Base-by-base conservation (phyloP, 345 rosid species). In the Citrus reticulata region DNA sequence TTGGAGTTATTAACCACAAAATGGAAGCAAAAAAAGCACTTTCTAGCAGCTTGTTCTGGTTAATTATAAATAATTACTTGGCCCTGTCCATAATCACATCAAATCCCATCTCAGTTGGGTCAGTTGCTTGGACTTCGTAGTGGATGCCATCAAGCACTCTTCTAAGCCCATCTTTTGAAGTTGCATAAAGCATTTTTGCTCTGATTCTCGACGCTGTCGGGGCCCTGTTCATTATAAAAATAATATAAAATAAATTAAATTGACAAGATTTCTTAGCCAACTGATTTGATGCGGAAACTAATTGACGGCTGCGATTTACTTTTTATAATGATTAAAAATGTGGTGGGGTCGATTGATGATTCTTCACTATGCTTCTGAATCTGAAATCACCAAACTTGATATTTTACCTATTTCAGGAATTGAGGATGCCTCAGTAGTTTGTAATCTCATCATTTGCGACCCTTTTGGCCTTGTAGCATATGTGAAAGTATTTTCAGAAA, bases 91-190 rank as follows among this genome's bases (percentile, higher is more conserved):
- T 82, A 35, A 95, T 95, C 69, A 95, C 84, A 87, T 95, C 98
- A 67, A 95, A 89, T 10, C 96, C 99, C 99, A 95, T 95, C 90
- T 93, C 99, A 0, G 97, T 86, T 7, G 95, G 93, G 81, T 95
- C 99, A 6, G 99, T 95, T 46, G 99, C 99, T 81, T 95, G 99
- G 30, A 95, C 86, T 79, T 95, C 98, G 81, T 95, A 95, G 79
- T 90, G 94, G 81, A 95, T 87, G 11, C 99, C 99, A 32, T 95
- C 99, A 19, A 95, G 86, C 42, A 88, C 97, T 81, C 97, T 90
- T 81, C 98, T 90, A 74, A 95, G 77, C 27, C 95, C 99, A 72
- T 73, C 92, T 61, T 95, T 95, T 0, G 99, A 95, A 63, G 98
- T 95, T 37, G 98, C 98, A 24, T 95, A 95, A 60, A 95, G 61